These are phyloP conservation scores for Suillus plorans DNA, from an alignment of 768 basidiomycete species.

Conservation along the genomic window DNA sequence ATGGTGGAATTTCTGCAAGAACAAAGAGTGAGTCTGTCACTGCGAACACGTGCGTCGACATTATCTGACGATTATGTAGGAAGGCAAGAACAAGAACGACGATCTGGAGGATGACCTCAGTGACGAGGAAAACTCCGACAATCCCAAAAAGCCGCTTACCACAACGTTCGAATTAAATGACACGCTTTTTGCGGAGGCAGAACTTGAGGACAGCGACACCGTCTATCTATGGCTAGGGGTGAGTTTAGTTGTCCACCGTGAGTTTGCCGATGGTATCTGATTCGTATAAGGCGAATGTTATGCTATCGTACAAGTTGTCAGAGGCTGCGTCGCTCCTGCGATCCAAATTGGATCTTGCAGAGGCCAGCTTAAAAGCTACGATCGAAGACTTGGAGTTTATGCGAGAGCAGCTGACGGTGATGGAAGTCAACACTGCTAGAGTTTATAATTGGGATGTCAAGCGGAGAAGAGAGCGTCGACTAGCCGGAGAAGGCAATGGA, in stretches of 20 bases:
- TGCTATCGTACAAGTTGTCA: conserved; percentile 89
- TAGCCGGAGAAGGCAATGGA: conserved; percentile 34
- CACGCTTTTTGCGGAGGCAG: conserved; percentile 90
- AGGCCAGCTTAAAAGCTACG: conserved; percentile 61
- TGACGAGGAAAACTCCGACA: conserved; percentile 42
- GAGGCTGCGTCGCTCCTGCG: conserved; percentile 73
- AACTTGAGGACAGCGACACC: conserved; percentile 80
- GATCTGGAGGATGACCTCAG: conserved; percentile 56
- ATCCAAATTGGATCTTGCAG: conserved; percentile 73
- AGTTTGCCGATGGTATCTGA: neutral
- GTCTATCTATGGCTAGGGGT: conserved; percentile 98
- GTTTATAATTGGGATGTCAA: conserved; percentile 98
- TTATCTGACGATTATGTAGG: conserved; percentile 37
- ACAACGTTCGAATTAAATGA: conserved; percentile 96
- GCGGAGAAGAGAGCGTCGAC: conserved; percentile 60
- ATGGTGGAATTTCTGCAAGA: conserved; percentile 86
- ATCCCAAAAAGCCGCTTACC: conserved; percentile 51
- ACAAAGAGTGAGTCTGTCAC: conserved; percentile 52
- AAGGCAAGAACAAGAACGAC: conserved; percentile 54
- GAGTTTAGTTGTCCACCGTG: conserved; percentile 28
- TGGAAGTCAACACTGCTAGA: conserved; percentile 94
- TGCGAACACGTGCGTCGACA: neutral
- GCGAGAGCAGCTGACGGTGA: conserved; percentile 91
- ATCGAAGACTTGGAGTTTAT: conserved; percentile 91
- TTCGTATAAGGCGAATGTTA: conserved; percentile 81